These are phyloP conservation scores for Colletotrichum acutatum DNA, from an alignment of 2,329 filamentous ascomycete genomes.

Conservation along the genomic window DNA sequence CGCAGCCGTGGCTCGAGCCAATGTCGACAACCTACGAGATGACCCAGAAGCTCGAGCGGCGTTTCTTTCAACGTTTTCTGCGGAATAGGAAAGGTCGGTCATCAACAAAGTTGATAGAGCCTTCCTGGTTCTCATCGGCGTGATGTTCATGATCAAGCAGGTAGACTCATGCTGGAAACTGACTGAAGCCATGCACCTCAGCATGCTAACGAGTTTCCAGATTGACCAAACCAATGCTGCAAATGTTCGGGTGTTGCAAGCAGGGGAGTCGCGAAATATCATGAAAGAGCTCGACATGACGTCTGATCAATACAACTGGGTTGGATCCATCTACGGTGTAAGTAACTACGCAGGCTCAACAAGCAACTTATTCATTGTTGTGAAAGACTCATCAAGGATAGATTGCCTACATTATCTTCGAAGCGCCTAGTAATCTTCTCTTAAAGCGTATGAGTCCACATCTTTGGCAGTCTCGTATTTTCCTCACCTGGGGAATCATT, in stretches of 20 bases:
- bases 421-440: slow-evolving; percentile 51
- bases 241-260: slow-evolving; percentile 54
- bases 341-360: background rate
- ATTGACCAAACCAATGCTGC: slow-evolving; percentile 54
- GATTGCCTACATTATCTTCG: slow-evolving; percentile 53
- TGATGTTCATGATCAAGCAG: slow-evolving; percentile 55
- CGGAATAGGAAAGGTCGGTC: slow-evolving; percentile 50
- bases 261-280: slow-evolving; percentile 47
- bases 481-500: slow-evolving; percentile 50
- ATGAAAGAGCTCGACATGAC: slow-evolving; percentile 38
- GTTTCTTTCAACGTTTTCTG: slow-evolving; percentile 51
- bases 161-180: slow-evolving; percentile 37
- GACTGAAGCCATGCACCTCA: background rate
- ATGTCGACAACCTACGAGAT: slow-evolving; percentile 21
- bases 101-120: slow-evolving; percentile 52
- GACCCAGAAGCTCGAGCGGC: slow-evolving; percentile 39
- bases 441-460: slow-evolving; percentile 49
- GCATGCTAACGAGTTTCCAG: background rate
- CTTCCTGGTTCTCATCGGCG: slow-evolving; percentile 50
- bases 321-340: slow-evolving; percentile 21
- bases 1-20: background rate
- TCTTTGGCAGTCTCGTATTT: slow-evolving; percentile 50
- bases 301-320: slow-evolving; percentile 26
- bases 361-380: background rate
- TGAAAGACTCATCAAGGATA: slow-evolving; percentile 1